These are phyloP conservation scores for Kodamaea neixiangensis DNA, from an alignment of 805 yeast species.

Conservation along the genomic window DNA sequence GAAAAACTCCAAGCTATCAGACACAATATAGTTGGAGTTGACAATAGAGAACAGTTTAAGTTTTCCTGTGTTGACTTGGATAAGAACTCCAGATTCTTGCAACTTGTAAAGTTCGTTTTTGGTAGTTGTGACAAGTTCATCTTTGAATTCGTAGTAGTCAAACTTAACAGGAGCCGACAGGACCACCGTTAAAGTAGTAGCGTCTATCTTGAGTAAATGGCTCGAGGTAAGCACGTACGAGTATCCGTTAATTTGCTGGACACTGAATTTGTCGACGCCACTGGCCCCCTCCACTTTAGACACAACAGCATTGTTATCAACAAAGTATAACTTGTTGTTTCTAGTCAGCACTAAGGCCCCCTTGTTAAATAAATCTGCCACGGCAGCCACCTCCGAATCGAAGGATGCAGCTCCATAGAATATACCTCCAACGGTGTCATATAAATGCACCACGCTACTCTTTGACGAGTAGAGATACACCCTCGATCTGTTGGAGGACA, in stretches of 20 bases:
- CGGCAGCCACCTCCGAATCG: conserved; percentile 11
- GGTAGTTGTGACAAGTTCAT: conserved; percentile 12
- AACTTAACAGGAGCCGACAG: conserved; percentile 6
- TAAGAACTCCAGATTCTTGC: conserved; percentile 1
- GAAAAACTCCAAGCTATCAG: conserved; percentile 8
- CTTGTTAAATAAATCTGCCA: conserved; percentile 14
- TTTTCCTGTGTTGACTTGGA: background rate
- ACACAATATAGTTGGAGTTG: conserved; percentile 10
- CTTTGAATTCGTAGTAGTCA: conserved; percentile 11
- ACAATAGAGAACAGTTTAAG: conserved; percentile 7
- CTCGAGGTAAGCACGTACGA: conserved; percentile 15
- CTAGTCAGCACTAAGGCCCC: conserved; percentile 17
- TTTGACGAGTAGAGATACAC: conserved; percentile 18
- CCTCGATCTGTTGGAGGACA: conserved; percentile 10
- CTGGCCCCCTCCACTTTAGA: background rate
- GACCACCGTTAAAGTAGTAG: background rate
- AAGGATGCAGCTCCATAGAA: conserved; percentile 11
- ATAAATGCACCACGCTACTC: conserved; percentile 13
- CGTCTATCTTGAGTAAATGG: conserved; percentile 11
- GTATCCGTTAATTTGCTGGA: conserved; percentile 16
- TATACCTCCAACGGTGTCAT: conserved; percentile 16
- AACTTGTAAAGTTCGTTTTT: conserved; percentile 11
- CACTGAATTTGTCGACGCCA: background rate
- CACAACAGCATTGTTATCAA: conserved; percentile 1
- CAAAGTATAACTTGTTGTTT: conserved; percentile 14